Evolutionary conservation across 352 stramenopile genomes (phyloP).

Genomic region (Phytophthora uliginosa): DNA sequence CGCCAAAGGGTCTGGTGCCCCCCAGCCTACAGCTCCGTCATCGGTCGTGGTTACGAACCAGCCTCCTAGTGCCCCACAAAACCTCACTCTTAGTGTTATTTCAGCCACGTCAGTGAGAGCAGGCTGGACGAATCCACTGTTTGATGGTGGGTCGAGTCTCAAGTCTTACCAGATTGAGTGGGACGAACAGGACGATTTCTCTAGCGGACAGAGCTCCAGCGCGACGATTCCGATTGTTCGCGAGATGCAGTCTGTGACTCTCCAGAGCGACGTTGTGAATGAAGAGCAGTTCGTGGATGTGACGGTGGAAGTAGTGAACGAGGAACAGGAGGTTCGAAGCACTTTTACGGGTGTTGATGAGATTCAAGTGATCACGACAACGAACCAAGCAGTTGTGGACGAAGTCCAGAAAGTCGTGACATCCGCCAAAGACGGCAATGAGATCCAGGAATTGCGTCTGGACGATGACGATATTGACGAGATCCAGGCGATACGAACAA

Average conservation of each 20-base stretch:
- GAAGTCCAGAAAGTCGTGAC: slow-evolving; percentile 95
- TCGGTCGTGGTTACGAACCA: slow-evolving; percentile 69
- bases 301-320: slow-evolving; percentile 96
- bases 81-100: slow-evolving; percentile 63
- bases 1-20: slow-evolving; percentile 68
- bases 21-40: slow-evolving; percentile 50
- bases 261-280: slow-evolving; percentile 87
- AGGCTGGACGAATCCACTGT: slow-evolving; percentile 90
- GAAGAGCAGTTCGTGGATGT: slow-evolving; percentile 96
- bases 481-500: slow-evolving; percentile 91
- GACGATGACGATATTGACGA: slow-evolving; percentile 92
- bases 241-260: slow-evolving; percentile 91
- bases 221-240: slow-evolving; percentile 88
- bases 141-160: slow-evolving; percentile 92
- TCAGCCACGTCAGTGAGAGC: slow-evolving; percentile 83
- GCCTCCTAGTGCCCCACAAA: slow-evolving; percentile 63
- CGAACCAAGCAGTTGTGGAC: slow-evolving; percentile 72
- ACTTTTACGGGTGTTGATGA: slow-evolving; percentile 89
- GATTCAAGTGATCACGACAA: slow-evolving; percentile 89
- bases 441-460: slow-evolving; percentile 91
- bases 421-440: slow-evolving; percentile 91
- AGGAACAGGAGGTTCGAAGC: slow-evolving; percentile 95
- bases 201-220: slow-evolving; percentile 74
- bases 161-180: slow-evolving; percentile 83
- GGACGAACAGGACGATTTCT: slow-evolving; percentile 85